Evolutionary conservation across 2,329 filamentous ascomycete species (phyloP).

Genomic region (Hypoxylon sp.): DNA sequence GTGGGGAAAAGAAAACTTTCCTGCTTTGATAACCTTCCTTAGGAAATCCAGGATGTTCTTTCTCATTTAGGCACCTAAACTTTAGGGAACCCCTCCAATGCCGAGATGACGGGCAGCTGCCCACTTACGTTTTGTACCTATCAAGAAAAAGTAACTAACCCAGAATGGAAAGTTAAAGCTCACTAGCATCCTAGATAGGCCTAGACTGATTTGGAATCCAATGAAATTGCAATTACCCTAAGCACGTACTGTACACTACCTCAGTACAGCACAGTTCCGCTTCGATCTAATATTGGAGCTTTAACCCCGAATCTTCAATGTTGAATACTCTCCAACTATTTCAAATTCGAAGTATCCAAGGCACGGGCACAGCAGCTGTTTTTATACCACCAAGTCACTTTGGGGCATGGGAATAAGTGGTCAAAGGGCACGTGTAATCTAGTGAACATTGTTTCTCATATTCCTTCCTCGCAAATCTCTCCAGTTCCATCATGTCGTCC

Average conservation of each 20-base stretch:
- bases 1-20: neutral
- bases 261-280: neutral
- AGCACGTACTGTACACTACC: too few species aligned
- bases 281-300: neutral
- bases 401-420: constrained; percentile 18
- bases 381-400: neutral
- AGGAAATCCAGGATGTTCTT: neutral
- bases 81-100: constrained; percentile 20
- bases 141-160: constrained; percentile 10
- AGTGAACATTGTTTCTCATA: neutral
- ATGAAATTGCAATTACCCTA: neutral
- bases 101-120: constrained; percentile 34
- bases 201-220: neutral
- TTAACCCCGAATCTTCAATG: constrained; percentile 36
- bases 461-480: neutral
- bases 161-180: constrained; percentile 1
- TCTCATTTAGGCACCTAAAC: neutral
- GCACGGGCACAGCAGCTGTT: constrained; percentile 1
- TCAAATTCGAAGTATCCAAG: constrained; percentile 14
- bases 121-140: neutral
- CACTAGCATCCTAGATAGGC: constrained; percentile 19
- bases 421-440: constrained; percentile 1
- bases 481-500: constrained; percentile 65
- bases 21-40: neutral
- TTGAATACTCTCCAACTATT: constrained; percentile 34